Percentiles rank a stretch among this genome's conserved stretches.
Evolutionary conservation across 345 rosid genomes (phyloP).

Genomic region (Eucalyptus curtisii): DNA sequence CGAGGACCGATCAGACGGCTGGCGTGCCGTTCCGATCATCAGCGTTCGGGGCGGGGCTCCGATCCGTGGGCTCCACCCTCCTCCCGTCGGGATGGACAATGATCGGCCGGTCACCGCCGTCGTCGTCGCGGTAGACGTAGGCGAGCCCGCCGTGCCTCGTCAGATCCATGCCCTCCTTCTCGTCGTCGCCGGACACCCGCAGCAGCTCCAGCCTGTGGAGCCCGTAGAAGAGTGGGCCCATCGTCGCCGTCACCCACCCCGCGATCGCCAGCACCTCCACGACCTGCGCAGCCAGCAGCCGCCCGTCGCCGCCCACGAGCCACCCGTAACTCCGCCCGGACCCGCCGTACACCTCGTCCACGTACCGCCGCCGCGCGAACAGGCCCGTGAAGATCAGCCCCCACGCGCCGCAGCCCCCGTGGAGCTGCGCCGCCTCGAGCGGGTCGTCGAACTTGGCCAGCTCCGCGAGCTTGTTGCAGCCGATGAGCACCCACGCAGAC

Average conservation of each 20-base stretch:
- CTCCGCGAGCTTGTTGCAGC: conserved; percentile 47
- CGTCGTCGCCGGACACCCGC: conserved; percentile 51
- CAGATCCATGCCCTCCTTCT: conserved; percentile 75
- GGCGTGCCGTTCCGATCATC: background rate
- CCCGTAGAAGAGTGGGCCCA: conserved; percentile 52
- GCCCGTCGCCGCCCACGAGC: conserved; percentile 74
- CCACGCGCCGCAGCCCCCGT: conserved; percentile 83
- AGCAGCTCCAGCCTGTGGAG: conserved; percentile 39
- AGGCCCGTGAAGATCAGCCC: conserved; percentile 65
- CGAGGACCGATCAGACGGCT: background rate
- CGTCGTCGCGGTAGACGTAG: conserved; percentile 41
- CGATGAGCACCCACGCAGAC: conserved; percentile 50
- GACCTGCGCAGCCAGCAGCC: conserved; percentile 55
- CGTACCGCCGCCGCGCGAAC: conserved; percentile 36
- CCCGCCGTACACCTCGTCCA: conserved; percentile 39
- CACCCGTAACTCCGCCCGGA: conserved; percentile 24
- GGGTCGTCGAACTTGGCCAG: conserved; percentile 46
- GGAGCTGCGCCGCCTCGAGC: conserved; percentile 66
- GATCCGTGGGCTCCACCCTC: conserved; percentile 14
- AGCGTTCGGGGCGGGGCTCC: background rate
- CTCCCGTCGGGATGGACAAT: background rate
- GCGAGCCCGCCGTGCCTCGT: conserved; percentile 82
- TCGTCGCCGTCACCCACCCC: conserved; percentile 72
- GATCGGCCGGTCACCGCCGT: conserved; percentile 5
- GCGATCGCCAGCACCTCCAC: conserved; percentile 38